Evolutionary conservation across 2,329 filamentous ascomycete species (phyloP), one percentile per base, ranked within the genome.

Genomic region (Colletotrichum somersetense): DNA sequence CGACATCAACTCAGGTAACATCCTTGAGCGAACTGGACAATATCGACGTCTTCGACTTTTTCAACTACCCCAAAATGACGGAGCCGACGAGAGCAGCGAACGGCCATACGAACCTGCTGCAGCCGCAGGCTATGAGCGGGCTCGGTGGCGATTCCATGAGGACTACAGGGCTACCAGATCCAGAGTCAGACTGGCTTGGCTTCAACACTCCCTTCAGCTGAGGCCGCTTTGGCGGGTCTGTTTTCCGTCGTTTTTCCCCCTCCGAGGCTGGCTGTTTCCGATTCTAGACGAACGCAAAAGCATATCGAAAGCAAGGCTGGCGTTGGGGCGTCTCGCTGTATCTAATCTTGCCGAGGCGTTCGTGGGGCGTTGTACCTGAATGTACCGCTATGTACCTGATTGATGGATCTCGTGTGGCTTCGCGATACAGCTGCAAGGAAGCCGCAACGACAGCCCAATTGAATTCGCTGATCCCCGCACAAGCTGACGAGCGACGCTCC

Each of bases 21-120:
- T 81, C 83, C 0, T 77, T 82, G 5, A 80, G 77, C 72, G 83
- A 85, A 67, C 77, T 85, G 2, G 83, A 85, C 70, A 82, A 80
- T 56, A 83, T 85, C 26, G 83, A 85, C 35, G 78, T 85, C 3
- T 85, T 85, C 56, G 83, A 84, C 73, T 85, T 85, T 68, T 85
- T 85, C 76, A 84, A 85, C 33, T 83, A 81, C 53, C 83, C 83
- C 16, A 81, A 81, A 23, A 68, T 81, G 1, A 67, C 77, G 1
- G 76, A 78, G 40, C 67, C 67, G 38, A 55, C 30, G 30, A 69
- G 74, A 12, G 66, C 69, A 0, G 62, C 75, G 0, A 75, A 69
- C 5, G 75, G 76, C 1, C 78, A 81, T 40, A 75, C 75, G 14
- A 77, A 73, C n/a, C 67, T 76, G 8, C 63, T 76, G 57, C 77